Conservation (phyloP, 1,284 basidiomycete genomes). For the Ceratobasidium theobromae region DNA sequence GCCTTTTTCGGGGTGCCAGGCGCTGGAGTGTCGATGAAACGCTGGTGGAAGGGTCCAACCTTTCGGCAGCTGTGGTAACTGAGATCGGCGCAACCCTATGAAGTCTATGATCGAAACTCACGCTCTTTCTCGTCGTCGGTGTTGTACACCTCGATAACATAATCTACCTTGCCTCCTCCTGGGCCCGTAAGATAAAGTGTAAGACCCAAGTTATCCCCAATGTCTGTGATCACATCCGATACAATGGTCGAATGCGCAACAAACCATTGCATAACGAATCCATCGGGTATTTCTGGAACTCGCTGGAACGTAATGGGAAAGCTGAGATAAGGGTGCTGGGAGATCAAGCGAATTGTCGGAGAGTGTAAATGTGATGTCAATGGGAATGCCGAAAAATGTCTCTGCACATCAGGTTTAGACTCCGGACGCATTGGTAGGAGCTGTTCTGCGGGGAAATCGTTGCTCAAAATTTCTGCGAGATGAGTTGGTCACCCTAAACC, state of each 20-base stretch:
- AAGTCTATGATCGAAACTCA: conserved; percentile 43
- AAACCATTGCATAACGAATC: conserved; percentile 64
- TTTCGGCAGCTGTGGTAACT: conserved; percentile 46
- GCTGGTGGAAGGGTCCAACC: conserved; percentile 46
- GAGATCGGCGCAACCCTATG: neutral
- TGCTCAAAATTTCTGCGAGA: conserved; percentile 54
- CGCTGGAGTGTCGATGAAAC: conserved; percentile 47
- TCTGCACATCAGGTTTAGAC: conserved; percentile 46
- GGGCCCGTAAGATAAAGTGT: conserved; percentile 59
- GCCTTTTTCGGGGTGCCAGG: conserved; percentile 45
- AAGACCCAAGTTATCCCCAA: conserved; percentile 69
- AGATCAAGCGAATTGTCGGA: conserved; percentile 69
- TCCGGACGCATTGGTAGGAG: conserved; percentile 50
- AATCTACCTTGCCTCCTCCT: conserved; percentile 63
- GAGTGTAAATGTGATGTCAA: conserved; percentile 69
- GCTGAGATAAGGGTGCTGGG: conserved; percentile 62
- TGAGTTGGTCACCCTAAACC: conserved; percentile 4
- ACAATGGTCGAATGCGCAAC: conserved; percentile 58
- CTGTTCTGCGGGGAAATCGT: conserved; percentile 52
- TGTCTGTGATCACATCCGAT: conserved; percentile 53
- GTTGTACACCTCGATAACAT: conserved; percentile 63
- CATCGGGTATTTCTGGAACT: conserved; percentile 77
- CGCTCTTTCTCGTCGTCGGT: conserved; percentile 52
- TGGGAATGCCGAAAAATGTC: conserved; percentile 71
- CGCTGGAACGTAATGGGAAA: conserved; percentile 62